phyloP scores from a whole-genome alignment of 2,329 filamentous ascomycete species.

The Gremmenia infestans region DNA sequence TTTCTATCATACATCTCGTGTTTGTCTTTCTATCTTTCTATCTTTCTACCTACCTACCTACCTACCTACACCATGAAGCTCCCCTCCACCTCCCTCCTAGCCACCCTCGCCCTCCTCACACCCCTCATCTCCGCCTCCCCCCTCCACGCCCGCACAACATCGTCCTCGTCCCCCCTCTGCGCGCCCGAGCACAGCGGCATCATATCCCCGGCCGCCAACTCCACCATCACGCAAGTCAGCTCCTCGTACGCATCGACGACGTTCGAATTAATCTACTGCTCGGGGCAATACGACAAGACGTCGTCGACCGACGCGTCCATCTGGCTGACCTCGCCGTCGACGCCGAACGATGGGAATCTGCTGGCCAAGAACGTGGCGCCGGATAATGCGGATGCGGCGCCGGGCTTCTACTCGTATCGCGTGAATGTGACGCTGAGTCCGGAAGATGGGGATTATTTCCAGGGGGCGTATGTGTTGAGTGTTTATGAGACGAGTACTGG shows the following conservation, averaged over 20 bases:
- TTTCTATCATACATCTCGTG: too few relatives aligned
- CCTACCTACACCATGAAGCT: background rate
- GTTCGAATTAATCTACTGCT: background rate
- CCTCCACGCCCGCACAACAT: background rate
- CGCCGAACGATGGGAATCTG: background rate
- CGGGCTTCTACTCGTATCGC: background rate
- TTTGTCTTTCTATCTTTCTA: too few relatives aligned
- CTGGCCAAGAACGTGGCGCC: background rate
- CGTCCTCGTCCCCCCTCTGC: background rate
- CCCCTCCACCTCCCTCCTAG: background rate
- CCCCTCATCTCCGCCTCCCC: background rate
- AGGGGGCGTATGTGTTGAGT: background rate
- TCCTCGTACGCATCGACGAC: background rate
- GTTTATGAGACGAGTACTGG: background rate
- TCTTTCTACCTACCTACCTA: too few relatives aligned
- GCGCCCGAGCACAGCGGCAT: background rate
- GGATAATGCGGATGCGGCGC: background rate
- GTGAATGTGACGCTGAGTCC: background rate
- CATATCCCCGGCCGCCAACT: background rate
- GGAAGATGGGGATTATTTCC: background rate
- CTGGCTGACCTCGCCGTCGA: too few relatives aligned
- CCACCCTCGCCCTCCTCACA: background rate
- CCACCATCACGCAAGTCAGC: background rate
- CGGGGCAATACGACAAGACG: background rate
- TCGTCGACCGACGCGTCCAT: background rate